Conservation (phyloP, 176 grass and related monocot species). For the Ensete glaucum region DNA sequence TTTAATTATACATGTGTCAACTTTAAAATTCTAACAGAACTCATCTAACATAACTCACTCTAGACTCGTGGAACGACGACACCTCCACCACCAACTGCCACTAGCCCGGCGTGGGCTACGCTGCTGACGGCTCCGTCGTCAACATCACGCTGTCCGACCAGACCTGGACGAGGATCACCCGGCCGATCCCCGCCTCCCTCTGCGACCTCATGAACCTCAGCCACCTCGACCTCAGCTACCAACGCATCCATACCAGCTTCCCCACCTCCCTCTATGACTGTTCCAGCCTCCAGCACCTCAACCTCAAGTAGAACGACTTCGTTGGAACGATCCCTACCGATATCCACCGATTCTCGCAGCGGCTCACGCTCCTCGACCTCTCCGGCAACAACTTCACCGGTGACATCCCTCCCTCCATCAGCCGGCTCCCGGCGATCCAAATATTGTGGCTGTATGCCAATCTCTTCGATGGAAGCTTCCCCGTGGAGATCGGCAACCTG, state of each 20-base stretch:
- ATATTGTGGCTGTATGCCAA: not conserved
- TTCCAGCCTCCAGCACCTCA: slow-evolving; percentile 1
- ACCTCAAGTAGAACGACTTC: slow-evolving; percentile 15
- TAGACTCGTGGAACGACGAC: slow-evolving; percentile 11
- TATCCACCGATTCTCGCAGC: slow-evolving; percentile 2
- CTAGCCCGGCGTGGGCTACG: slow-evolving; percentile 16
- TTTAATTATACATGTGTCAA: too few species aligned
- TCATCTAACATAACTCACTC: too few species aligned
- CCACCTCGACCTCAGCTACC: slow-evolving; percentile 8
- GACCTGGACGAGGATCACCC: not conserved
- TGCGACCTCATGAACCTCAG: slow-evolving; percentile 17
- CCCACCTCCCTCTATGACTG: slow-evolving; percentile 19
- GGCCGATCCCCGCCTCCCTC: slow-evolving; percentile 8
- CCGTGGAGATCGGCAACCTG: not conserved
- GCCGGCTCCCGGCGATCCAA: slow-evolving; percentile 8
- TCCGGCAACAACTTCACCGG: slow-evolving; percentile 19
- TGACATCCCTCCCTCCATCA: slow-evolving; percentile 11
- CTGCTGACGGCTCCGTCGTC: not conserved
- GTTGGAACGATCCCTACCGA: slow-evolving; percentile 3
- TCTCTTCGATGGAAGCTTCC: slow-evolving; percentile 15
- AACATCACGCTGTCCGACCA: not conserved
- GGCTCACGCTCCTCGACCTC: slow-evolving; percentile 12
- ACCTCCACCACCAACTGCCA: slow-evolving; percentile 2
- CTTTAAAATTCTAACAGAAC: too few species aligned
- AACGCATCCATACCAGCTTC: slow-evolving; percentile 9